Evolutionary conservation across 371 early-diverging fungal genomes (phyloP).

Genomic region (Amoeboaphelidium occidentale): DNA sequence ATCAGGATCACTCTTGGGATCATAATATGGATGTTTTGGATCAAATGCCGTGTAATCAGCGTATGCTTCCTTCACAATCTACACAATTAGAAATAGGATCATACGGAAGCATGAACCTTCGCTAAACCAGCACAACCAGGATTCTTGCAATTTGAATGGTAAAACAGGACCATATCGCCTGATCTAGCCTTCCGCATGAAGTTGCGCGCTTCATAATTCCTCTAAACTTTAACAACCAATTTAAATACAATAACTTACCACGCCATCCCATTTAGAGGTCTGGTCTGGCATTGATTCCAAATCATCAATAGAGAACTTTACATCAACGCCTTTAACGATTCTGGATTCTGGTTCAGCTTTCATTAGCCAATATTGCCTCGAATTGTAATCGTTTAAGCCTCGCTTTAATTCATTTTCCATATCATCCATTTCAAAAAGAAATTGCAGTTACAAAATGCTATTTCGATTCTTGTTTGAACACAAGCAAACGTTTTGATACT

Average conservation of each 20-base stretch:
- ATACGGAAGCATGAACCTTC: conserved; percentile 4
- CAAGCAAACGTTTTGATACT: no score
- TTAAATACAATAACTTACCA: conserved; percentile 21
- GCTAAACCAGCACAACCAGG: conserved; percentile 36
- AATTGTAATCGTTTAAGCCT: background rate
- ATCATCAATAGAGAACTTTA: conserved; percentile 17
- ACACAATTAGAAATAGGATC: conserved; percentile 3
- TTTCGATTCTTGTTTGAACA: no score
- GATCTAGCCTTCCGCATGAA: conserved; percentile 32
- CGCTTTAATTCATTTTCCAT: no score
- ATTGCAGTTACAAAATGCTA: no score
- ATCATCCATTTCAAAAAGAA: no score
- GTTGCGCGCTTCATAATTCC: conserved; percentile 42
- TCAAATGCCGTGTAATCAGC: conserved; percentile 37
- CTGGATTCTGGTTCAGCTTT: conserved; percentile 45
- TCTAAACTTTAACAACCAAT: no score
- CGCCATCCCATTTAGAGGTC: conserved; percentile 38
- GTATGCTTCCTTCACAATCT: conserved; percentile 27
- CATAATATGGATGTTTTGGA: conserved; percentile 30
- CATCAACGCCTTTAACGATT: conserved; percentile 29
- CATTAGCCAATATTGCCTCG: conserved; percentile 28
- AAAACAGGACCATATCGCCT: conserved; percentile 32
- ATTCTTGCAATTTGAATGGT: conserved; percentile 40
- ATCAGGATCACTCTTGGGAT: conserved; percentile 22
- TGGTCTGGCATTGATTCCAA: conserved; percentile 18